Evolutionary conservation across 257 asterid species (phyloP).

Genomic region (Penstemon newberryi): DNA sequence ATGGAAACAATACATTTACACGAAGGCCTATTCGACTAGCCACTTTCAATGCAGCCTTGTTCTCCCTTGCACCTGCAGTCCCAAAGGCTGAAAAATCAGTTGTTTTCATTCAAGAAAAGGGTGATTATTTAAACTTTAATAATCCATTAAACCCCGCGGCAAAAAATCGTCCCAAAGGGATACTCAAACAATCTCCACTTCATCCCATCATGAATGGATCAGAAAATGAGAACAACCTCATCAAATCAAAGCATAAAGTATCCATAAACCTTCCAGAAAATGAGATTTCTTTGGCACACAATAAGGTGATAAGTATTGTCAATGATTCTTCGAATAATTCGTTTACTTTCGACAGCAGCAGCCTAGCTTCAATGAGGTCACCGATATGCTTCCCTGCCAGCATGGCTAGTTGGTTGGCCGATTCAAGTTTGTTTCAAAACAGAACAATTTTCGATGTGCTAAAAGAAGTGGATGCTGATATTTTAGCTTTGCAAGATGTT

Average conservation of each 20-base stretch:
- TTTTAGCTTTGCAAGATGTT: slow-evolving; percentile 84
- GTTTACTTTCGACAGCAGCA: slow-evolving; percentile 31
- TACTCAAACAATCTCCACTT: slow-evolving; percentile 70
- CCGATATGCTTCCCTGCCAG: slow-evolving; percentile 64
- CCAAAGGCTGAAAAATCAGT: slow-evolving; percentile 48
- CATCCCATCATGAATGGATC: slow-evolving; percentile 33
- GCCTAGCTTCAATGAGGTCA: slow-evolving; percentile 66
- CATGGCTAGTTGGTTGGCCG: slow-evolving; percentile 52
- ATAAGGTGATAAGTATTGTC: slow-evolving; percentile 30
- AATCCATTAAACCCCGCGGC: slow-evolving; percentile 16
- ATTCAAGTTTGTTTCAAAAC: slow-evolving; percentile 40
- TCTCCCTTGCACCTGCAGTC: slow-evolving; percentile 89
- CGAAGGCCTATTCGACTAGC: slow-evolving; percentile 68
- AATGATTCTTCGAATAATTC: slow-evolving; percentile 39
- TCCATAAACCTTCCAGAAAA: slow-evolving; percentile 84
- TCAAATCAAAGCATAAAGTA: slow-evolving; percentile 52
- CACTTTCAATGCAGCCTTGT: slow-evolving; percentile 82
- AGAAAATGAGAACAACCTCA: slow-evolving; percentile 12
- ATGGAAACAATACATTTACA: not conserved
- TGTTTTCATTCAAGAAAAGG: slow-evolving; percentile 36
- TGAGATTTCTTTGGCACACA: slow-evolving; percentile 73
- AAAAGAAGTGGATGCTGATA: slow-evolving; percentile 82
- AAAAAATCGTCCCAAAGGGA: slow-evolving; percentile 53
- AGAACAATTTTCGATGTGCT: slow-evolving; percentile 63
- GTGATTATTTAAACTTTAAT: not conserved